Evolutionary conservation across 805 yeast genomes (phyloP), one percentile per base, ranked within the genome.

Genomic region (Cyberlindnera mrakii): DNA sequence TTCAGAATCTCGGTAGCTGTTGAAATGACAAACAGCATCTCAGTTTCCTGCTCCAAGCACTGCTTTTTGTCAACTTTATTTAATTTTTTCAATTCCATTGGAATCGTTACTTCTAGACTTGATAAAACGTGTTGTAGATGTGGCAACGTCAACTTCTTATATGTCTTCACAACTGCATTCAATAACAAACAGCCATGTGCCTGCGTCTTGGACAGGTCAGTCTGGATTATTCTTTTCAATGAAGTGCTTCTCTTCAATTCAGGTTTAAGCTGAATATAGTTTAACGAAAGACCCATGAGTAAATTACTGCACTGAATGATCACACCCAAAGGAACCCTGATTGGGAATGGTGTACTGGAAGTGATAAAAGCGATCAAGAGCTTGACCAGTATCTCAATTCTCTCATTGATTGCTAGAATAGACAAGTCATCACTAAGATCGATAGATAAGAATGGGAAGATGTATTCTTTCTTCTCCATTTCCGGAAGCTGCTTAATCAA

Each of bases 261-360:
- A 38, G 73, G 68, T 50, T 74, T 76, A 55, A 81, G 69, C 2
- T 79, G 70, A 31, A 80, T 62, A 47, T 76, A 78, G 41, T 70
- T 75, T 13, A 73, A 62, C 49, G 80, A 78, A 45, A 86, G 60
- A 15, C 80, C 70, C 45, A 77, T 61, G 14, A 82, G 54, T 11
- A 80, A 63, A 52, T 83, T 88, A 18, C 71, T 65, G 39, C 81
- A 46, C 8, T 67, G 57, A 5, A 82, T 55, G 3, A 83, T 56
- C 36, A 64, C 53, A 1, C 91, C 90, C 13, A 86, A 49, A 3
- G 95, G 93, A 7, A 85, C 70, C 47, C 71, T 67, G 8, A 80
- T 71, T 11, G 79, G 66, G 51, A 67, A 71, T 33, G 74, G 77
- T 1, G 88, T 78, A 20, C 77, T 73, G 7, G 77, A 65, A 3